Percentiles rank a stretch among this genome's conserved stretches.
Evolutionary conservation across 805 yeast genomes (phyloP).

Genomic region (Kockiozyma suomiensis): DNA sequence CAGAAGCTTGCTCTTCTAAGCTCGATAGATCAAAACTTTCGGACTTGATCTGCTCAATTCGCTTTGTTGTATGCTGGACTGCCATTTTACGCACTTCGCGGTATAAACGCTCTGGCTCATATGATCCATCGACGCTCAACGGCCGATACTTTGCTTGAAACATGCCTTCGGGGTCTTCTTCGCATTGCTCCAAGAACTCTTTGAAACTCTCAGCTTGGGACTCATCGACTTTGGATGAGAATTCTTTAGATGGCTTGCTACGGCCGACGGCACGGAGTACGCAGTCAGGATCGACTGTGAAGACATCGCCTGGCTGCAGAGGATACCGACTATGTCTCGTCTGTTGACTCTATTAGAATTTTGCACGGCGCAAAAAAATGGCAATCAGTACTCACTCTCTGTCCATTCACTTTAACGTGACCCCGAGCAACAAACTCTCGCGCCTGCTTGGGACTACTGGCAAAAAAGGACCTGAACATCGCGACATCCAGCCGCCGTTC

Average conservation of each 20-base stretch:
- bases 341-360: constrained; percentile 29
- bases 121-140: constrained; percentile 22
- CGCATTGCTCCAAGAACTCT: constrained; percentile 62
- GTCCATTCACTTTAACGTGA: constrained; percentile 81
- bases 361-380: not conserved
- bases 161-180: constrained; percentile 56
- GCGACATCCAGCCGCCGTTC: constrained; percentile 92
- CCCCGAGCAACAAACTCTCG: constrained; percentile 82
- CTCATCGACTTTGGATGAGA: constrained; percentile 70
- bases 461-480: constrained; percentile 87
- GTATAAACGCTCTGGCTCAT: constrained; percentile 17
- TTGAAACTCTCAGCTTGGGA: constrained; percentile 78
- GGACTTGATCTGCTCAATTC: not conserved
- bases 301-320: constrained; percentile 81
- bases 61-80: not conserved
- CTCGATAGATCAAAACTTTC: not conserved
- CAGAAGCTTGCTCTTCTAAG: not conserved
- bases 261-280: constrained; percentile 86
- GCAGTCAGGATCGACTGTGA: constrained; percentile 80
- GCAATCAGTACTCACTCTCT: not conserved
- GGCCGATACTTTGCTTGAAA: constrained; percentile 47
- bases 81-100: constrained; percentile 15
- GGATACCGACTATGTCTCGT: constrained; percentile 23
- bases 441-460: constrained; percentile 91
- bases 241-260: constrained; percentile 71